Conservation (phyloP, 345 rosid genomes). For the Trapa incisa region DNA sequence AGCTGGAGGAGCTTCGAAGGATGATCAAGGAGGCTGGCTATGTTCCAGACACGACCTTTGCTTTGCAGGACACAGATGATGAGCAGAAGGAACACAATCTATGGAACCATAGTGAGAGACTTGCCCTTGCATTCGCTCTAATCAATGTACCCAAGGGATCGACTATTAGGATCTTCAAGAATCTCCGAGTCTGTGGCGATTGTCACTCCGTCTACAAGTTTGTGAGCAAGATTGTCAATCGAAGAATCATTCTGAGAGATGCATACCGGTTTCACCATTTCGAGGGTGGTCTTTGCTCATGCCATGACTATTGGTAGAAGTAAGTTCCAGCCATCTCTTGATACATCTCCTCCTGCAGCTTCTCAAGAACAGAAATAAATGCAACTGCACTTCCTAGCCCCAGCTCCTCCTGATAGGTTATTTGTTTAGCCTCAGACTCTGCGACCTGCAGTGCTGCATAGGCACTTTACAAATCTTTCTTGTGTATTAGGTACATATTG, state of each 20-base stretch:
- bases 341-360: too few species aligned
- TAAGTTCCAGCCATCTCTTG: background rate
- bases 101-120: conserved; percentile 86
- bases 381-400: too few species aligned
- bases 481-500: too few species aligned
- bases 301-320: conserved; percentile 60
- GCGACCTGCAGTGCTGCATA: too few species aligned
- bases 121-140: conserved; percentile 69
- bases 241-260: conserved; percentile 57
- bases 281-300: conserved; percentile 58
- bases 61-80: conserved; percentile 83
- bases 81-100: conserved; percentile 85
- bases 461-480: too few species aligned
- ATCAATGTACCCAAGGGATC: conserved; percentile 46
- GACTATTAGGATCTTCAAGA: conserved; percentile 59
- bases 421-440: too few species aligned
- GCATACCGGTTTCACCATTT: conserved; percentile 85
- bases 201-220: conserved; percentile 79
- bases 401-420: too few species aligned
- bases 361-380: too few species aligned
- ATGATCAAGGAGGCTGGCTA: conserved; percentile 72
- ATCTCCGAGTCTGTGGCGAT: conserved; percentile 74
- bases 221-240: conserved; percentile 33
- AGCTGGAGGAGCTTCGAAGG: conserved; percentile 69
- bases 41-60: conserved; percentile 60